Percentiles rank a stretch among this genome's conserved stretches.
phyloP scores from a whole-genome alignment of 371 early-diverging fungal species.

The Choanephora cucurbitarum region DNA sequence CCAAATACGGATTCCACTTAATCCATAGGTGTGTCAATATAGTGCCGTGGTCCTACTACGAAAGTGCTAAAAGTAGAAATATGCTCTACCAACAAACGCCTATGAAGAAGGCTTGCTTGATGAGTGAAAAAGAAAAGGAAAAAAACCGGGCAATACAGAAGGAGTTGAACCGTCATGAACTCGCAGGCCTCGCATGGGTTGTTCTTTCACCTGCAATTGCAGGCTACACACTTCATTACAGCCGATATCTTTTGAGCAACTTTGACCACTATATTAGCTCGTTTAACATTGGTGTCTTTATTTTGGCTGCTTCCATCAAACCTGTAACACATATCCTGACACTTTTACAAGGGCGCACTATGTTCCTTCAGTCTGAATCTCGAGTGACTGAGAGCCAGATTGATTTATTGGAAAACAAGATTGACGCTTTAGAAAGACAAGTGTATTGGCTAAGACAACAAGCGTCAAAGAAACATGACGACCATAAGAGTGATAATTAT shows the following conservation, averaged over 20 bases:
- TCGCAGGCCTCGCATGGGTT: slow-evolving; percentile 55
- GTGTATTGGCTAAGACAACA: slow-evolving; percentile 49
- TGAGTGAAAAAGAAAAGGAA: slow-evolving; percentile 2
- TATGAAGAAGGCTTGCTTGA: slow-evolving; percentile 7
- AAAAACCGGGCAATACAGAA: slow-evolving; percentile 25
- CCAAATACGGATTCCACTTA: background rate
- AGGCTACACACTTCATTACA: slow-evolving; percentile 59
- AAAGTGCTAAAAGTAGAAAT: slow-evolving; percentile 61
- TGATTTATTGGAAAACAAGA: slow-evolving; percentile 42
- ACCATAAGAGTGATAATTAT: slow-evolving; percentile 16
- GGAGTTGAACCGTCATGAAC: slow-evolving; percentile 58
- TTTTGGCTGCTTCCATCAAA: slow-evolving; percentile 60
- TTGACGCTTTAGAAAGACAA: slow-evolving; percentile 50
- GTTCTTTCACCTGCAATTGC: slow-evolving; percentile 61
- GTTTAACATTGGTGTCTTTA: slow-evolving; percentile 61
- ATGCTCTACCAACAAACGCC: slow-evolving; percentile 35
- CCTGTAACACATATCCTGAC: slow-evolving; percentile 54
- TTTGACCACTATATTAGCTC: slow-evolving; percentile 60
- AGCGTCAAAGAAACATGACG: slow-evolving; percentile 40
- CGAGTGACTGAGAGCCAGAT: slow-evolving; percentile 49
- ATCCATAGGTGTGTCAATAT: too few relatives aligned
- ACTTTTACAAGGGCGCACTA: slow-evolving; percentile 53
- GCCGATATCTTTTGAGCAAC: slow-evolving; percentile 55
- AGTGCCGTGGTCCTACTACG: slow-evolving; percentile 74
- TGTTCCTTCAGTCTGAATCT: slow-evolving; percentile 55